These are phyloP conservation scores for Sugiyamaella grinbergsii DNA, from an alignment of 1,139 yeast genomes.

Conservation along the genomic window DNA sequence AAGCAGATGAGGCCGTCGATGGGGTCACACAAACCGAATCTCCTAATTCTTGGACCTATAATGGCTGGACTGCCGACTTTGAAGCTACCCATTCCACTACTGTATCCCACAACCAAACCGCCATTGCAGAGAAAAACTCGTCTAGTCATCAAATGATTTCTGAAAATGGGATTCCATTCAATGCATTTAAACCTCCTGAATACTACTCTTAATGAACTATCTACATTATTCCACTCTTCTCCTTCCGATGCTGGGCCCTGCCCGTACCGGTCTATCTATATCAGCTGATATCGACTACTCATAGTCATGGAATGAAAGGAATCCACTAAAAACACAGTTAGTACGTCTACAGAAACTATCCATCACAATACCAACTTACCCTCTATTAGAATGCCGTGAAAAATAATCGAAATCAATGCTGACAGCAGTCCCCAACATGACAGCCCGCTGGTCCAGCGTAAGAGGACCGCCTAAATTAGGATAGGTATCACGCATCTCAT, in stretches of 20 bases:
- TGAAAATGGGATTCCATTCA: constrained; percentile 16
- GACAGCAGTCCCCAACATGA: constrained; percentile 81
- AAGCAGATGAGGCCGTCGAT: constrained; percentile 16
- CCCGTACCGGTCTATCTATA: background rate
- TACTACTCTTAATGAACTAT: constrained; percentile 9
- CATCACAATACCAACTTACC: constrained; percentile 35
- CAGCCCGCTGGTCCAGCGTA: constrained; percentile 80
- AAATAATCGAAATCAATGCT: constrained; percentile 95
- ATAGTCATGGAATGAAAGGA: constrained; percentile 45
- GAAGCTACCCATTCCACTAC: constrained; percentile 15
- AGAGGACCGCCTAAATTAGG: constrained; percentile 42
- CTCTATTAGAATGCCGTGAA: constrained; percentile 75
- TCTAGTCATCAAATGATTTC: constrained; percentile 12
- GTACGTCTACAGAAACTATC: background rate
- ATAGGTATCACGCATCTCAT: constrained; percentile 32
- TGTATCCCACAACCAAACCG: constrained; percentile 4
- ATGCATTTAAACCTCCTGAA: constrained; percentile 21
- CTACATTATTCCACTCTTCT: constrained; percentile 5
- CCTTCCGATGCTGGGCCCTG: background rate
- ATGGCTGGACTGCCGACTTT: constrained; percentile 34
- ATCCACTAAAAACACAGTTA: constrained; percentile 34
- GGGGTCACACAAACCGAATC: constrained; percentile 8
- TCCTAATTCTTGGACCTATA: constrained; percentile 25
- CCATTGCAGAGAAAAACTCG: background rate
- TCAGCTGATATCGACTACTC: constrained; percentile 37